These are phyloP conservation scores for Colletotrichum sp. DNA, from an alignment of 2,329 filamentous ascomycete species.

Conservation along the genomic window DNA sequence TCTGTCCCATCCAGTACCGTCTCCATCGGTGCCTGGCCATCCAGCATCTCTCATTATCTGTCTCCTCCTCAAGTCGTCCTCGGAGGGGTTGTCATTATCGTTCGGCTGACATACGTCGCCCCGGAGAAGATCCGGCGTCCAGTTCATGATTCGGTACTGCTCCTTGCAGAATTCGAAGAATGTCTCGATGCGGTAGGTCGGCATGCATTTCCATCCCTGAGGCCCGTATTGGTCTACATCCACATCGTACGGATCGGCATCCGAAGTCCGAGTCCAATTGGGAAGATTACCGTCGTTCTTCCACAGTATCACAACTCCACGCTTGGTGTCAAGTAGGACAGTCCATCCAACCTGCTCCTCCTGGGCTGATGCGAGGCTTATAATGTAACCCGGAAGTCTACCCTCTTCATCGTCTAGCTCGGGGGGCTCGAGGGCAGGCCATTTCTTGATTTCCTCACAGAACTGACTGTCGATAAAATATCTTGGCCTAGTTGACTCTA, in stretches of 20 bases:
- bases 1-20: background rate
- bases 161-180: background rate
- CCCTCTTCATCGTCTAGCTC: background rate
- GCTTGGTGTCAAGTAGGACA: background rate
- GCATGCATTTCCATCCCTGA: background rate
- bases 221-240: background rate
- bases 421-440: background rate
- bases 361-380: rapidly evolving
- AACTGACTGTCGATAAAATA: background rate
- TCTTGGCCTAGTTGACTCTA: background rate
- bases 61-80: background rate
- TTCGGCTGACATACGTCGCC: background rate
- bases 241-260: background rate
- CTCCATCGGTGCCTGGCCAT: background rate
- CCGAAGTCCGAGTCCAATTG: rapidly evolving
- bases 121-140: background rate
- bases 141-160: background rate
- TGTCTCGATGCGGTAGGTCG: background rate
- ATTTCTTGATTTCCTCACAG: background rate
- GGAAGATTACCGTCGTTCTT: background rate
- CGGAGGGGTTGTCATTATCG: rapidly evolving
- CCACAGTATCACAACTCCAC: background rate
- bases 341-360: background rate
- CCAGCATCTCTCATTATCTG: background rate
- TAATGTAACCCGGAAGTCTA: background rate